Conservation (phyloP, 805 yeast species). For the Suhomyces kilbournensis region DNA sequence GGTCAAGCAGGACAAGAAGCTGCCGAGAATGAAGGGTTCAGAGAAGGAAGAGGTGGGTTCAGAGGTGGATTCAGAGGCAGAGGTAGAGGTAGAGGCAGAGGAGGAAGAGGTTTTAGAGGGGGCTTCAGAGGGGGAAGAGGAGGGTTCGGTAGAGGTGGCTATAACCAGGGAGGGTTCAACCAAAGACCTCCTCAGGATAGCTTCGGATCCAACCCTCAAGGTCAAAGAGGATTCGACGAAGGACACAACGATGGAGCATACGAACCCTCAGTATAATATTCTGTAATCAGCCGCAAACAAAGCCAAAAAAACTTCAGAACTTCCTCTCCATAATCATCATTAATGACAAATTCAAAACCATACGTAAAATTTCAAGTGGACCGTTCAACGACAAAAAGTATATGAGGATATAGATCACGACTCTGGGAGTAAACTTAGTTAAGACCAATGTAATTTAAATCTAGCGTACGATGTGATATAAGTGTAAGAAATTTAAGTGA, state of each 20-base stretch:
- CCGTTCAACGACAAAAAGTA: not conserved
- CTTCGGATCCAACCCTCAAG: not conserved
- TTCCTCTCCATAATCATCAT: not conserved
- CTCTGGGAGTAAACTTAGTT: not conserved
- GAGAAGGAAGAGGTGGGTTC: constrained; percentile 42
- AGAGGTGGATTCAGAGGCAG: constrained; percentile 32
- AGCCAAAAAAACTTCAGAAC: not conserved
- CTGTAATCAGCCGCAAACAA: not conserved
- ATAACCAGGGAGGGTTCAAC: not conserved
- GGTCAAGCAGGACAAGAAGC: constrained; percentile 84
- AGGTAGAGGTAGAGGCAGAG: constrained; percentile 19
- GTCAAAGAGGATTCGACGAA: not conserved
- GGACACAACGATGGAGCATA: not conserved
- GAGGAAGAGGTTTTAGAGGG: constrained; percentile 2
- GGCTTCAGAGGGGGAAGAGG: constrained; percentile 7
- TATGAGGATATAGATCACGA: not conserved
- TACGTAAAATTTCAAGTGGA: not conserved
- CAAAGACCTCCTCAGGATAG: not conserved
- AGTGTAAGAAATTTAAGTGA: not conserved
- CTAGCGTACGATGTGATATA: not conserved
- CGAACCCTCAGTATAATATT: not conserved
- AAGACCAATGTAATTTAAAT: not conserved
- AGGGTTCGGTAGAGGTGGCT: constrained; percentile 2
- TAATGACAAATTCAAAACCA: constrained; percentile 2
- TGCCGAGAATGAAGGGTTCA: constrained; percentile 17